Evolutionary conservation across 2,329 filamentous ascomycete species (phyloP).

Genomic region (Aspergillus piperis): DNA sequence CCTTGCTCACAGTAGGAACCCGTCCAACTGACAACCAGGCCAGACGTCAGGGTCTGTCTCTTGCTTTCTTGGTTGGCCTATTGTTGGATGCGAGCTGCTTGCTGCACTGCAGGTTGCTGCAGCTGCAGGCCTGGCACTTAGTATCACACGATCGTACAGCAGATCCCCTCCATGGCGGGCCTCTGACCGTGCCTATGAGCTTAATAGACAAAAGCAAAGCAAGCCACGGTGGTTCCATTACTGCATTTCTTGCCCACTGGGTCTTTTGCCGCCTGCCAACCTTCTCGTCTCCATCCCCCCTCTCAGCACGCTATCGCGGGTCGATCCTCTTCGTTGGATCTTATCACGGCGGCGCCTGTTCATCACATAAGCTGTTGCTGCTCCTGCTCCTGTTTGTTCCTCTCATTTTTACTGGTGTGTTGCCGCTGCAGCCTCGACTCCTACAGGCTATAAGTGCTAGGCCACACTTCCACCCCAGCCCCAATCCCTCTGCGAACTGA

Average conservation of each 20-base stretch:
- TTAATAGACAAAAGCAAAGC: slow-evolving; percentile 12
- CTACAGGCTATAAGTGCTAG: not conserved
- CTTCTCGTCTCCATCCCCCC: not conserved
- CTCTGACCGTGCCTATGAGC: slow-evolving; percentile 9
- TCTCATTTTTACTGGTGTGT: too few relatives aligned
- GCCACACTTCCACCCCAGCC: not conserved
- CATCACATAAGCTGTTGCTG: not conserved
- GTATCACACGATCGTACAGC: slow-evolving; percentile 13
- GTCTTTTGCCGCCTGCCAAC: not conserved
- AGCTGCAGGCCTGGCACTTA: slow-evolving; percentile 11
- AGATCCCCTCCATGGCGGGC: not conserved
- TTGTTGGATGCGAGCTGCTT: not conserved
- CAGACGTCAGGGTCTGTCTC: too few relatives aligned
- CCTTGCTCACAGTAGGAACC: slow-evolving; percentile 9
- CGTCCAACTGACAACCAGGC: not conserved
- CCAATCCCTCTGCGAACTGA: not conserved
- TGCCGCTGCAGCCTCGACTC: too few relatives aligned
- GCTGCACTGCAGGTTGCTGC: slow-evolving; percentile 9
- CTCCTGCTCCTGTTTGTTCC: too few relatives aligned
- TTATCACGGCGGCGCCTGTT: not conserved
- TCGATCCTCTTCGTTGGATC: not conserved
- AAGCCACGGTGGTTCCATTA: not conserved
- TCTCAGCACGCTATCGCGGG: not conserved
- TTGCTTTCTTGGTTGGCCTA: too few relatives aligned
- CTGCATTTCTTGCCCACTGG: not conserved